These are phyloP conservation scores for Daedaleopsis nitida DNA, from an alignment of 768 basidiomycete genomes.

Conservation along the genomic window DNA sequence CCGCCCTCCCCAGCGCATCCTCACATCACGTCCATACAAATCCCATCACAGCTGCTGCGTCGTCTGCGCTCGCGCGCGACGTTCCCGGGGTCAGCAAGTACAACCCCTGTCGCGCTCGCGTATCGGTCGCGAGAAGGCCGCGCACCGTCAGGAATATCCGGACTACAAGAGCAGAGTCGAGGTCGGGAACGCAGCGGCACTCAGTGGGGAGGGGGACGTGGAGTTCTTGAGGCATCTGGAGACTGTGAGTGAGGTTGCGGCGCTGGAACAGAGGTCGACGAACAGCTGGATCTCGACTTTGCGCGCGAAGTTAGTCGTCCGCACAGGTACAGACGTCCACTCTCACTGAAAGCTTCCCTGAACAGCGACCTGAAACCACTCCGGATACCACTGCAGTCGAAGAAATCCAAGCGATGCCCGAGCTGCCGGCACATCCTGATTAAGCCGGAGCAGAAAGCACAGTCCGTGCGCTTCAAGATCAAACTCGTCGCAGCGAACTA, in stretches of 20 bases:
- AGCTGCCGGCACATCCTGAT: conserved; percentile 95
- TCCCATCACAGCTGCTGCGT: conserved; percentile 85
- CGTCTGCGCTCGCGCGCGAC: conserved; percentile 87
- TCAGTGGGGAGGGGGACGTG: conserved; percentile 66
- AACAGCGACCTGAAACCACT: conserved; percentile 80
- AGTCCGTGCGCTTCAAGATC: conserved; percentile 94
- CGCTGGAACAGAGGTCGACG: conserved; percentile 78
- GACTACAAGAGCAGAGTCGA: conserved; percentile 78
- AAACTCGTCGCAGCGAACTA: conserved; percentile 96
- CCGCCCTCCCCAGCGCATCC: conserved; percentile 55
- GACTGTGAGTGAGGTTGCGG: conserved; percentile 60
- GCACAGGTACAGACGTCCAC: too few relatives aligned
- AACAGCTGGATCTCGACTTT: conserved; percentile 76
- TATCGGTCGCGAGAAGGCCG: conserved; percentile 58
- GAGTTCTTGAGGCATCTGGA: conserved; percentile 71
- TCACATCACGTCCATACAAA: conserved; percentile 77
- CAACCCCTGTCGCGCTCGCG: conserved; percentile 58
- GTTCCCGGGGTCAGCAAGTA: conserved; percentile 82
- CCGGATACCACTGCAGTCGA: conserved; percentile 90
- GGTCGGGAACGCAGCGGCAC: conserved; percentile 52
- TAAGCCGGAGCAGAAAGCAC: conserved; percentile 97
- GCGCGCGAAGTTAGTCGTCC: conserved; percentile 56
- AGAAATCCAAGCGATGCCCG: conserved; percentile 94
- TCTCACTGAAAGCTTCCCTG: background rate
- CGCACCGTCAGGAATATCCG: conserved; percentile 75